phyloP scores from a whole-genome alignment of 1,284 basidiomycete genomes.

The Tausonia pullulans region DNA sequence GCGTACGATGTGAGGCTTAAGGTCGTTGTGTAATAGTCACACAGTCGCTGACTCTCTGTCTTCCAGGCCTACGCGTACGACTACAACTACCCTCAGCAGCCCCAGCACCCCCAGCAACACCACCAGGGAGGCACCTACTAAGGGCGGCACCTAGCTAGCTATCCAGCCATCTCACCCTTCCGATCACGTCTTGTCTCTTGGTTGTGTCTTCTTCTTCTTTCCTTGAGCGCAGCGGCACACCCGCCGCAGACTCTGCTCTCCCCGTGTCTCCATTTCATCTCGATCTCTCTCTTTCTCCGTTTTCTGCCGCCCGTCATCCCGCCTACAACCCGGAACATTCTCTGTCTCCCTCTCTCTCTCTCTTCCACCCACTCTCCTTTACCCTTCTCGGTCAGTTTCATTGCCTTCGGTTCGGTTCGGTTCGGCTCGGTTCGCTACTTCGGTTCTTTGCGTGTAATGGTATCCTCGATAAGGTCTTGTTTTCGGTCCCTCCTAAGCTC shows the following conservation, averaged over 20 bases:
- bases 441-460: no score
- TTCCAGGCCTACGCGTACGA: not conserved
- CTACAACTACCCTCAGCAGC: conserved; percentile 2
- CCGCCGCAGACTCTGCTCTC: not conserved
- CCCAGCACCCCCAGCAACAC: not conserved
- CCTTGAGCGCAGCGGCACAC: not conserved
- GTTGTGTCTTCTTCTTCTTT: not conserved
- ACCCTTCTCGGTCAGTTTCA: no score
- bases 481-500: no score
- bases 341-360: not conserved
- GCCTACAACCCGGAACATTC: no score
- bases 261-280: not conserved
- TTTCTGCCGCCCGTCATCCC: not conserved
- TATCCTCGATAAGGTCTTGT: no score
- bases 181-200: not conserved
- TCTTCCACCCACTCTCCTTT: not conserved
- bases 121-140: not conserved
- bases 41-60: not conserved
- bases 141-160: not conserved
- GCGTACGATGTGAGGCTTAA: not conserved
- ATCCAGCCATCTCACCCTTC: not conserved
- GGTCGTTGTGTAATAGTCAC: not conserved
- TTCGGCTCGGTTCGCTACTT: no score
- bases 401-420: no score
- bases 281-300: not conserved